These are phyloP conservation scores for Fusarium dlaminii DNA, from an alignment of 2,329 filamentous ascomycete genomes.

Conservation along the genomic window DNA sequence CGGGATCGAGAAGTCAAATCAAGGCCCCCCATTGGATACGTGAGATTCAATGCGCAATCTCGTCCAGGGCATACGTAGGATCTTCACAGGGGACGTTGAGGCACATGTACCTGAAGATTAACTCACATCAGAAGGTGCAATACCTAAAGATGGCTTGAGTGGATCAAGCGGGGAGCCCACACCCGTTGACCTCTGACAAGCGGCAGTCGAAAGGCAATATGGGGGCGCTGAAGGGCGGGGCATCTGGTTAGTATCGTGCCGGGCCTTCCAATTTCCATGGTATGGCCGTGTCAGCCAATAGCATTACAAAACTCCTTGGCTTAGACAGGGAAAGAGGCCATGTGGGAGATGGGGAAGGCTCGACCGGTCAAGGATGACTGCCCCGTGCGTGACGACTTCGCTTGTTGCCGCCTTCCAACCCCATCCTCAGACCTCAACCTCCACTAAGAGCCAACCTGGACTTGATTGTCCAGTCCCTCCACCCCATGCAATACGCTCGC, in stretches of 20 bases:
- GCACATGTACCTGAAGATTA: background rate
- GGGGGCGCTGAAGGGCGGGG: constrained; percentile 32
- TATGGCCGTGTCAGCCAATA: constrained; percentile 15
- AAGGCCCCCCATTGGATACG: background rate
- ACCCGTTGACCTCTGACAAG: constrained; percentile 17
- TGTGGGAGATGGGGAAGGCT: constrained; percentile 20
- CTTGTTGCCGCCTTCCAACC: constrained; percentile 34
- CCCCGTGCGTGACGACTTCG: constrained; percentile 38
- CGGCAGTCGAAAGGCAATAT: constrained; percentile 10
- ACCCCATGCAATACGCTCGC: constrained; percentile 28
- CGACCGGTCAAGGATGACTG: constrained; percentile 37
- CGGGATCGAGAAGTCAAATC: background rate
- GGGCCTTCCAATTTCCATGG: background rate
- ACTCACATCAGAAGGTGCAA: constrained; percentile 5
- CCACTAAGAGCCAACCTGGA: constrained; percentile 6
- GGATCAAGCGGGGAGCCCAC: constrained; percentile 7
- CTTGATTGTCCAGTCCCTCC: constrained; percentile 7
- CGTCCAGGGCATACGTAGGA: background rate
- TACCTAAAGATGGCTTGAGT: constrained; percentile 5
- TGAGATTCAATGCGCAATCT: background rate
- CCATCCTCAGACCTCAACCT: constrained; percentile 15
- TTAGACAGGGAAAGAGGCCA: constrained; percentile 22
- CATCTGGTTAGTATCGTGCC: background rate
- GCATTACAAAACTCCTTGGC: background rate
- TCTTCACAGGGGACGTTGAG: constrained; percentile 1